Conservation (phyloP, 169 alveolate species). For the Eimeria acervulina region DNA sequence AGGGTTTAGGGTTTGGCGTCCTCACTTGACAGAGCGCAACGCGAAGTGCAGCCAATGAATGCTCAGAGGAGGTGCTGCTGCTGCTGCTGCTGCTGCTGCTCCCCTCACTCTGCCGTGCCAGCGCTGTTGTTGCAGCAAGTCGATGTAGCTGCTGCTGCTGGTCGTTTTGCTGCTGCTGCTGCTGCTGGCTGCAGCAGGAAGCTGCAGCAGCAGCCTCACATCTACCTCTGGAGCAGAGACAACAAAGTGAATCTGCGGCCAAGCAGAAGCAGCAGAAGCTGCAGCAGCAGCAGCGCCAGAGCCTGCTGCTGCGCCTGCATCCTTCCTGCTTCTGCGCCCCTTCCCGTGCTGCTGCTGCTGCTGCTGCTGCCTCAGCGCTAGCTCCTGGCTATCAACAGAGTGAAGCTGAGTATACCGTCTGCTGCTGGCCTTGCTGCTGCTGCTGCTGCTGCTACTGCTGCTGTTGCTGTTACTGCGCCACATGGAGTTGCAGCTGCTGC, state of each 20-base stretch:
- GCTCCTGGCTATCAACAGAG: slow-evolving; percentile 4
- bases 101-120: neutral
- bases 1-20: neutral
- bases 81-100: slow-evolving; percentile 58
- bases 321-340: neutral
- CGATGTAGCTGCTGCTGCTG: neutral
- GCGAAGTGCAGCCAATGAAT: slow-evolving; percentile 65
- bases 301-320: neutral
- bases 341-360: slow-evolving; percentile 48
- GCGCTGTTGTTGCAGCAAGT: slow-evolving; percentile 7
- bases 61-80: slow-evolving; percentile 20
- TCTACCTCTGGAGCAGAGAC: slow-evolving; percentile 42
- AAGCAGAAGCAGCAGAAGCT: slow-evolving; percentile 57
- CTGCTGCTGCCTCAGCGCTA: slow-evolving; percentile 23
- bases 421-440: slow-evolving; percentile 63
- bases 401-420: neutral
- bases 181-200: slow-evolving; percentile 33
- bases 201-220: slow-evolving; percentile 59
- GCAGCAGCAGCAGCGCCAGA: slow-evolving; percentile 43
- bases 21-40: slow-evolving; percentile 69
- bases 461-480: slow-evolving; percentile 59
- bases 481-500: slow-evolving; percentile 20
- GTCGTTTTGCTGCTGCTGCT: slow-evolving; percentile 29
- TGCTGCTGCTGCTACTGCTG: slow-evolving; percentile 66
- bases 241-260: slow-evolving; percentile 15